Evolutionary conservation across 2,329 filamentous ascomycete species (phyloP).

Genomic region (Fusarium dlaminii): DNA sequence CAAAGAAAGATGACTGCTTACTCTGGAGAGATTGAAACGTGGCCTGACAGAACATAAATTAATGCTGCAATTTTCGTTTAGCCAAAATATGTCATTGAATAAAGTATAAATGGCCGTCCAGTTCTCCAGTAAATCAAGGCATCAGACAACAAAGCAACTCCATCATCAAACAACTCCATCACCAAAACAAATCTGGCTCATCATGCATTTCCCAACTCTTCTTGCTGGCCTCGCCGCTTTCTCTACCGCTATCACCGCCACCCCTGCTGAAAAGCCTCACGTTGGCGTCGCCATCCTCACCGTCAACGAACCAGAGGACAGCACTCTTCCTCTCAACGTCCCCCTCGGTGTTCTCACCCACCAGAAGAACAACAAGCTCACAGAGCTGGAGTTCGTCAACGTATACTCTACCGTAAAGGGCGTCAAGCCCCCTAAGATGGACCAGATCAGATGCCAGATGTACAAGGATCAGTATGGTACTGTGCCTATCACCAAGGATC

Average conservation of each 20-base stretch:
- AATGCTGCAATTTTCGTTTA: neutral
- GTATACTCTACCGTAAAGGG: constrained; percentile 1
- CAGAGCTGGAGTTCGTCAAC: constrained; percentile 1
- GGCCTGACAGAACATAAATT: neutral
- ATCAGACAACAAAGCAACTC: neutral
- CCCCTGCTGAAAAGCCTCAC: neutral
- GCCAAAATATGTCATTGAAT: neutral
- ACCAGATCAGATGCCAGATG: constrained; percentile 20
- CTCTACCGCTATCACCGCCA: neutral
- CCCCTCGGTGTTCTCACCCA: constrained; percentile 20
- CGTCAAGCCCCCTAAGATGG: neutral
- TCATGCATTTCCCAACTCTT: constrained; percentile 10
- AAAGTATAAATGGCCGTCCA: neutral
- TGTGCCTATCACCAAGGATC: constrained; percentile 7
- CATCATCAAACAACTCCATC: no score
- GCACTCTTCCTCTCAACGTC: constrained; percentile 2
- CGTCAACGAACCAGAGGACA: neutral
- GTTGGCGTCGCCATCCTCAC: constrained; percentile 12
- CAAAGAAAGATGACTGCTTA: neutral
- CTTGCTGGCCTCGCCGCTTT: neutral
- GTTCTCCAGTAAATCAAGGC: neutral
- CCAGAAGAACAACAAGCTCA: constrained; percentile 5
- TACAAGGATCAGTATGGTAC: constrained; percentile 27
- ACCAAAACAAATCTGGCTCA: neutral
- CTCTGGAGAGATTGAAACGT: neutral